These are phyloP conservation scores for Thinopyrum elongatum DNA, from an alignment of 176 grass and related monocot species.

Conservation along the genomic window DNA sequence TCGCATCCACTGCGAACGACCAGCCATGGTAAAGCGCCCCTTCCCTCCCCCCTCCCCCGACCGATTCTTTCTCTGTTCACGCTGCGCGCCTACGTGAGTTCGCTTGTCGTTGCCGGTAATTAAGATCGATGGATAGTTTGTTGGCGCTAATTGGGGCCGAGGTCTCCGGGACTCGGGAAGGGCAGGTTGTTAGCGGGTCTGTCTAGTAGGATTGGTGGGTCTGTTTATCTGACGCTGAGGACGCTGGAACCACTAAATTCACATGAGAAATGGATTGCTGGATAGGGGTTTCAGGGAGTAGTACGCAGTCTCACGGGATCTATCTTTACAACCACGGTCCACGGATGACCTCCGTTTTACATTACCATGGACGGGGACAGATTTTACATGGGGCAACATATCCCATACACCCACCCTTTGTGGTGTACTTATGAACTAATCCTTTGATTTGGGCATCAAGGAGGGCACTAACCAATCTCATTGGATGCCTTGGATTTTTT, in stretches of 20 bases:
- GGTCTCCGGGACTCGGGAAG: background rate
- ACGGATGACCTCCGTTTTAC: background rate
- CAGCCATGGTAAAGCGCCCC: conserved; percentile 31
- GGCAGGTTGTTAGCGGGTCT: background rate
- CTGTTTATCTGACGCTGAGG: background rate
- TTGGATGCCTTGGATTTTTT: no score
- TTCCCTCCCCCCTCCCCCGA: background rate
- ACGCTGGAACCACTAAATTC: background rate
- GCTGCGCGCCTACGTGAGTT: background rate
- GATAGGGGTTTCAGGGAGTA: background rate
- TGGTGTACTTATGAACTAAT: background rate
- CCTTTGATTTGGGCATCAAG: background rate
- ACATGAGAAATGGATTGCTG: background rate
- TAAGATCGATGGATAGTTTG: conserved; percentile 2
- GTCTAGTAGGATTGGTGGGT: background rate
- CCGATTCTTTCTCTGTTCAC: background rate
- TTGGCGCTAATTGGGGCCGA: background rate
- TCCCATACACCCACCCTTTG: background rate
- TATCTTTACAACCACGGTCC: background rate
- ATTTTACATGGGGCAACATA: background rate
- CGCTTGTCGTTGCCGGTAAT: background rate
- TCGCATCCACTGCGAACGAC: background rate
- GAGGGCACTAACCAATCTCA: no score
- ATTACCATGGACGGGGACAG: background rate
- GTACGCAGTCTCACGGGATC: background rate